Evolutionary conservation across 495 filamentous ascomycete genomes (phyloP).

Genomic region (Lasiosphaeriaceae sp.): DNA sequence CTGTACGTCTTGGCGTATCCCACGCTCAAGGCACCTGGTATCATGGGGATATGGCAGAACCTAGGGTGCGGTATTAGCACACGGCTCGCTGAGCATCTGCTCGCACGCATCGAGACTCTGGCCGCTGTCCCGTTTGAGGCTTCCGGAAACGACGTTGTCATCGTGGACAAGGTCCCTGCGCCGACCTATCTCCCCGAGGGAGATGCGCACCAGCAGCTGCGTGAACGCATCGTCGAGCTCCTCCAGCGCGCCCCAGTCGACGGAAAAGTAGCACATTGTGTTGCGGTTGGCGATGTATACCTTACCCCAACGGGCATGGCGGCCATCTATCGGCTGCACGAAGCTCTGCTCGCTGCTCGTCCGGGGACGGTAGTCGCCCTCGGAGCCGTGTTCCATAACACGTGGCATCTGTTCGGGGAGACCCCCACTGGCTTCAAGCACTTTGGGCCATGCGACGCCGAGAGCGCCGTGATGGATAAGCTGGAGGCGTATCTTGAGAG

Average conservation of each 20-base stretch:
- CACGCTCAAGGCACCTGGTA: conserved; percentile 13
- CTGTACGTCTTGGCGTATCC: conserved; percentile 38
- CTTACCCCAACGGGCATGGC: conserved; percentile 48
- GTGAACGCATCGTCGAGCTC: conserved; percentile 32
- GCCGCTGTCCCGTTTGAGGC: conserved; percentile 17
- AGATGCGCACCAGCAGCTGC: conserved; percentile 24
- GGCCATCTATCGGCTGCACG: conserved; percentile 27
- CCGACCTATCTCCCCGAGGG: conserved; percentile 20
- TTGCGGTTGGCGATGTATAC: conserved; percentile 36
- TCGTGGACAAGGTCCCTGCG: conserved; percentile 5
- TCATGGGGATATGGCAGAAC: conserved; percentile 37
- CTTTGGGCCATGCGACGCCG: conserved; percentile 29
- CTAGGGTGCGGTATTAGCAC: conserved; percentile 36
- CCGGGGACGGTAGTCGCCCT: conserved; percentile 24
- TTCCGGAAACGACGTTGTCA: not conserved
- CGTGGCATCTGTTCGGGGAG: conserved; percentile 32
- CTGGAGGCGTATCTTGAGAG: conserved; percentile 34
- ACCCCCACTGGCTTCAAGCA: conserved; percentile 30
- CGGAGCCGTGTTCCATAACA: conserved; percentile 37
- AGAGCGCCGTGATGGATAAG: conserved; percentile 32
- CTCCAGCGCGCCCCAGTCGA: conserved; percentile 26
- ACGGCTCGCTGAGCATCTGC: conserved; percentile 33
- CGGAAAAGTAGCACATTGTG: not conserved
- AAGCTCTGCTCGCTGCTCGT: conserved; percentile 14
- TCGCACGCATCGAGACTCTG: conserved; percentile 23